Percentiles rank a stretch among this genome's conserved stretches.
Evolutionary conservation across 345 rosid genomes (phyloP).

Genomic region (Mercurialis annua): DNA sequence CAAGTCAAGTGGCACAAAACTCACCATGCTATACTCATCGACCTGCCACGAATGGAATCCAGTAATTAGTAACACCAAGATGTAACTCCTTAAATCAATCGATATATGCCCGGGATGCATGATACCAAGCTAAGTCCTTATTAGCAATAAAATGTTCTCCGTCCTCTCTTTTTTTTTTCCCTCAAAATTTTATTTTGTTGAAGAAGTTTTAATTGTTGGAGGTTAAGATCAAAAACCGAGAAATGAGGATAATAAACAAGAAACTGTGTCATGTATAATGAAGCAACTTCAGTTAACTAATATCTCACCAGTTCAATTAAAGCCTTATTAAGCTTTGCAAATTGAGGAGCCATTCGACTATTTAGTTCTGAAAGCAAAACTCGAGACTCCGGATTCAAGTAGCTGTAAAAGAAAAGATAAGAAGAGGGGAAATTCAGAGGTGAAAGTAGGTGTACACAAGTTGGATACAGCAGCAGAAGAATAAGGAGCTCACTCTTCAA

Average conservation of each 20-base stretch:
- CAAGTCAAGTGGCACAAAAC: slow-evolving; percentile 73
- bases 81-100: no score
- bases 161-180: not conserved
- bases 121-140: not conserved
- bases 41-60: slow-evolving; percentile 38
- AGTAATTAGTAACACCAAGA: no score
- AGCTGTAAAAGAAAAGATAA: slow-evolving; percentile 35
- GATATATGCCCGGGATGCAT: no score
- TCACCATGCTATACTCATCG: slow-evolving; percentile 85
- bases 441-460: not conserved
- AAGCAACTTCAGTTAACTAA: slow-evolving; percentile 2
- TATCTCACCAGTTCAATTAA: slow-evolving; percentile 65
- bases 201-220: not conserved
- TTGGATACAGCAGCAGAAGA: not conserved
- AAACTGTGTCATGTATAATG: not conserved
- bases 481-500: slow-evolving; percentile 50
- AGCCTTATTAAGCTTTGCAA: slow-evolving; percentile 70
- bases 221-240: not conserved
- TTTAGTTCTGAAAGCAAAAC: slow-evolving; percentile 70
- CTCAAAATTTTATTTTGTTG: not conserved
- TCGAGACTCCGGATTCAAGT: slow-evolving; percentile 75
- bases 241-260: not conserved
- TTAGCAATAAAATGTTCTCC: not conserved
- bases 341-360: slow-evolving; percentile 75
- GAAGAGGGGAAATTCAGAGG: slow-evolving; percentile 13